Evolutionary conservation across 495 filamentous ascomycete genomes (phyloP).

Genomic region (Thozetella sp.): DNA sequence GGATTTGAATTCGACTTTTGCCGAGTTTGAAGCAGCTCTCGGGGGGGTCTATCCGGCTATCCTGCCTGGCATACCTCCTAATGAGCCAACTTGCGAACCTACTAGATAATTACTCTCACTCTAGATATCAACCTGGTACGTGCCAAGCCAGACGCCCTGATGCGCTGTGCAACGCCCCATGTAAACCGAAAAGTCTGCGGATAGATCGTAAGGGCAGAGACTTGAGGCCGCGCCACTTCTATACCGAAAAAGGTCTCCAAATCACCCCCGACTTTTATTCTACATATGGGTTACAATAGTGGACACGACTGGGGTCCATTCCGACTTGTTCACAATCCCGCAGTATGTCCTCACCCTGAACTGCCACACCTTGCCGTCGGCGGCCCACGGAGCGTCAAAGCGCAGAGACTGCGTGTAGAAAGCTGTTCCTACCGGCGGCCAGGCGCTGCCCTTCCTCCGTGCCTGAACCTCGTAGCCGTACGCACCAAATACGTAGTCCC

Average conservation of each 20-base stretch:
- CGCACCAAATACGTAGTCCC: conserved; percentile 25
- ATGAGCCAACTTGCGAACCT: conserved; percentile 13
- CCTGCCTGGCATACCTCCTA: conserved; percentile 7
- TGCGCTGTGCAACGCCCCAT: no score
- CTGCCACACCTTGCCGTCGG: conserved; percentile 4
- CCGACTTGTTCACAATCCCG: background rate
- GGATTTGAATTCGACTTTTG: conserved; percentile 6
- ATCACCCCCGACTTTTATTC: no score
- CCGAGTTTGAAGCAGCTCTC: conserved; percentile 7
- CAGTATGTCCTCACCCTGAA: conserved; percentile 6
- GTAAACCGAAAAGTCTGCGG: no score
- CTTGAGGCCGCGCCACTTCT: no score
- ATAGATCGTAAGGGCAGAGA: no score
- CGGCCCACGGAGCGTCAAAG: conserved; percentile 6
- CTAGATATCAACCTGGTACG: no score
- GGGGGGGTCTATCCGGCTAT: conserved; percentile 13
- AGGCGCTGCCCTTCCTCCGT: background rate
- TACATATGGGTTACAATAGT: no score
- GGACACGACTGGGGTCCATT: background rate
- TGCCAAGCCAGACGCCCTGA: no score
- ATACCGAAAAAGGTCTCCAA: background rate
- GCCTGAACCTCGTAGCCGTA: conserved; percentile 19
- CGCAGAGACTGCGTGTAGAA: background rate
- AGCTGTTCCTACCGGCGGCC: background rate
- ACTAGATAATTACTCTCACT: no score